Conservation (phyloP, 2,329 filamentous ascomycete genomes). For the Apiospora marii region DNA sequence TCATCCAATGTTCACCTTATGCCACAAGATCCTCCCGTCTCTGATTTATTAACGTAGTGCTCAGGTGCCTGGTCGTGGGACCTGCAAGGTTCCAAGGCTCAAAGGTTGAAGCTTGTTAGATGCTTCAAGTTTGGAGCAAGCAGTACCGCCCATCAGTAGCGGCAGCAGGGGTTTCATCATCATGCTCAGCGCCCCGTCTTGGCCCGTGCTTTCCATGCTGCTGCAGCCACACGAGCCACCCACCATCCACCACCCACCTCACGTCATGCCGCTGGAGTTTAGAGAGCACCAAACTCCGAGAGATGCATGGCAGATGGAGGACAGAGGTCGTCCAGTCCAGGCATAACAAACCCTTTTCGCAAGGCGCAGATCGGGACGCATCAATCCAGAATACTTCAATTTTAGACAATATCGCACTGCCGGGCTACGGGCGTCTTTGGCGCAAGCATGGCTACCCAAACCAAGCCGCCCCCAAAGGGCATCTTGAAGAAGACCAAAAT, state of each 20-base stretch:
- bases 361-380: background rate
- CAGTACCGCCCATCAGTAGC: background rate
- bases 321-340: background rate
- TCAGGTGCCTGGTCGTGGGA: background rate
- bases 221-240: conserved; percentile 21
- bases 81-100: background rate
- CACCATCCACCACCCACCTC: background rate
- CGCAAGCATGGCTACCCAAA: conserved; percentile 51
- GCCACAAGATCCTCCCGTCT: conserved; percentile 6
- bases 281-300: conserved; percentile 4
- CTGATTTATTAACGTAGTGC: background rate
- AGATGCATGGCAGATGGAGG: background rate
- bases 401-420: background rate
- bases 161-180: conserved; percentile 10
- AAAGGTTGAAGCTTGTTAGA: background rate
- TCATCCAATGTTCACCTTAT: background rate
- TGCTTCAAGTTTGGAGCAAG: background rate
- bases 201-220: background rate
- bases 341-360: background rate
- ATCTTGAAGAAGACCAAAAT: conserved; percentile 65
- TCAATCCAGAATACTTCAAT: too few species aligned
- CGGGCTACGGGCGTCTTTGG: background rate
- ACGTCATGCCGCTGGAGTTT: conserved; percentile 17
- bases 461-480: conserved; percentile 50
- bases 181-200: background rate